Evolutionary conservation across 768 basidiomycete species (phyloP), one percentile per base, ranked within the genome.

Genomic region (Thelephora aurantiotincta): DNA sequence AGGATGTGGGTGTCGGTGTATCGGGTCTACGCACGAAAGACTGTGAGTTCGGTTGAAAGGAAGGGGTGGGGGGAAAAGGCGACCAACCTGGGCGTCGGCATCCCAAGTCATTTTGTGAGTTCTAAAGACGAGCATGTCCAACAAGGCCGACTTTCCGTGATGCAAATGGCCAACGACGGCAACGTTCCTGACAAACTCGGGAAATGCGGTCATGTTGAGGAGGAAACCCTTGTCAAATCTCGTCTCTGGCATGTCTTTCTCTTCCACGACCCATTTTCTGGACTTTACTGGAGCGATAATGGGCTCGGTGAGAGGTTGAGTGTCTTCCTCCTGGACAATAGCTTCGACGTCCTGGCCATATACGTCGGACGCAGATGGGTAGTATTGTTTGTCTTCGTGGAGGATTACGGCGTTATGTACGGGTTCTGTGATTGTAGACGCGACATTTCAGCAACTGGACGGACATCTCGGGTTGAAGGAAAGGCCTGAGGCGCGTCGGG

Each of bases 161-260:
- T 99, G 96, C 44, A 99, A 66, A 59, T 98, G 94, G 12, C 96
- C 96, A 13, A 93, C 93, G 14, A 99, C 75, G 45, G 91, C 91
- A 22, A 99, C 86, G 63, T 98, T 98, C 45, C 96, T 80, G 60
- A 97, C 78, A 82, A 92, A 94, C 48, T 90, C 85, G 20, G 92
- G 93, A 63, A 90, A 87, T 11, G 75, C 72, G 57, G 87, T 85
- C 77, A 96, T 80, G 58, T 86, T 92, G 57, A 98, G 68, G 59
- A 99, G 66, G 65, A 92, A 99, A 90, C 86, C 82, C 68, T 93
- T 92, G 68, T 98, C 93, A 64, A 86, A 99, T n/a, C 96, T 79
- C 50, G 93, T 98, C 62, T 89, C 81, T 20, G 93, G 94, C 73
- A 96, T 82, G 53, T 82, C 85, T 65, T 94, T 94, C 67, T 96